Base-by-base conservation (phyloP, 2,329 filamentous ascomycete species). In the Neofusicoccum ribis region DNA sequence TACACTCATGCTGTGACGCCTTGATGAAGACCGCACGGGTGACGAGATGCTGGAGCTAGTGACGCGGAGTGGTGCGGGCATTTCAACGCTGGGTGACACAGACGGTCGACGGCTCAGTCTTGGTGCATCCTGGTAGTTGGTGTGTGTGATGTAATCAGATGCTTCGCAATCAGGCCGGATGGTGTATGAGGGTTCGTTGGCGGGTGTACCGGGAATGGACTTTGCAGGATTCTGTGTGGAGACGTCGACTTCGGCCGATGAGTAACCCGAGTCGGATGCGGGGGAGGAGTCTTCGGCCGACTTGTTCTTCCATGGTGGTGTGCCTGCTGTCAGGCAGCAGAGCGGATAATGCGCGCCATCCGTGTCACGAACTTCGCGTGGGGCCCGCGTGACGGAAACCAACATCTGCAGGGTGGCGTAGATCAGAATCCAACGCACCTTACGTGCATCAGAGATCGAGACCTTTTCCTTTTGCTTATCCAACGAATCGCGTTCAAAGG, bases 331-430 rank as follows among this genome's bases (percentile, higher is more conserved):
- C 17, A 80, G 74, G 65, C 82, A 82, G 69, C 83, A 86, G 23
- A 86, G 76, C n/a, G 83, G 81, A 68, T 94, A 94, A 0, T 82
- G 78, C 1, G 86, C 81, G 14, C 80, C 80, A 1, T 83, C 79
- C 0, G 81, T 79, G 63, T 89, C 85, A 15, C 81, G 81, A 34
- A 91, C 87, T 70, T 91, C 86, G 5, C 79, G 73, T 0, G 91
- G 88, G 0, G 85, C 80, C 39, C 84, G 79, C 0, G 86, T 89
- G 43, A 88, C 87, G 62, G 86, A 86, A 9, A 85, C 83, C 1
- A 95, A 82, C n/a, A 88, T 88, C 73, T 95, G 91, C 65, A 92
- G 84, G 3, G 87, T 84, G 17, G 87, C 84, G 71, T 94, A 94
- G 6, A 94, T 84, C 41, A 93, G 73, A 36, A 93, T 85, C 91